Base-by-base conservation (phyloP, 2,329 filamentous ascomycete species). In the Botrytis aclada region DNA sequence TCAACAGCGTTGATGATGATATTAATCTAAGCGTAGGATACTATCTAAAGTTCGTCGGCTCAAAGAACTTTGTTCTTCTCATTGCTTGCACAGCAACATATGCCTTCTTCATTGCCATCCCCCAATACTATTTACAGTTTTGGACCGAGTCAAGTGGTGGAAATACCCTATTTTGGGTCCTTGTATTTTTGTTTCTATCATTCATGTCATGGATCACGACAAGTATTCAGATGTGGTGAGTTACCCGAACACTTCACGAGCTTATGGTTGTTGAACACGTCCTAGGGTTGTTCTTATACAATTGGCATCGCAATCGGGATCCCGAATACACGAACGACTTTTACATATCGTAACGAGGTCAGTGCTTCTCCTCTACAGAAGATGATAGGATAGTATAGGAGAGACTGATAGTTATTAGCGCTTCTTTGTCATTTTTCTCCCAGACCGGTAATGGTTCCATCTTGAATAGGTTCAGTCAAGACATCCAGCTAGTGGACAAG, bases 371-470 rank as follows among this genome's bases (percentile, higher is more conserved):
- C 51, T 62, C 69, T 77, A 74, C 67, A 34, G 51, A 54, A 71
- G 10, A 58, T 61, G 34, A 5, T 3, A n/a, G 12, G 4, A 63
- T 71, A 9, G 22, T 29, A 6, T 7, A 41, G 20, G 7, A 34
- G 47, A 70, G 0, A 64, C 25, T 73, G 45, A 73, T 12, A 7
- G 4, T 47, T 45, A 32, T 20, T 60, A 73, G 66, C 14, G 71
- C 66, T n/a, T 47, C 71, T 29, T 45, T 70, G 14, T 73, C 66
- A 14, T 83, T 82, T 34, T 84, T 85, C 70, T 83, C 82, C 0
- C 77, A 74, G 4, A 83, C 82, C 0, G 83, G 85, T 25, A 80
- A 78, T 6, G 84, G 84, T 5, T 81, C 80, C 0, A 82, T 84
- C 4, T 78, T 84, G 12, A 85, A 84, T 43, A 78, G 84, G 82